These are phyloP conservation scores for Penicillium sp. DNA, from an alignment of 2,329 filamentous ascomycete species.

Conservation along the genomic window DNA sequence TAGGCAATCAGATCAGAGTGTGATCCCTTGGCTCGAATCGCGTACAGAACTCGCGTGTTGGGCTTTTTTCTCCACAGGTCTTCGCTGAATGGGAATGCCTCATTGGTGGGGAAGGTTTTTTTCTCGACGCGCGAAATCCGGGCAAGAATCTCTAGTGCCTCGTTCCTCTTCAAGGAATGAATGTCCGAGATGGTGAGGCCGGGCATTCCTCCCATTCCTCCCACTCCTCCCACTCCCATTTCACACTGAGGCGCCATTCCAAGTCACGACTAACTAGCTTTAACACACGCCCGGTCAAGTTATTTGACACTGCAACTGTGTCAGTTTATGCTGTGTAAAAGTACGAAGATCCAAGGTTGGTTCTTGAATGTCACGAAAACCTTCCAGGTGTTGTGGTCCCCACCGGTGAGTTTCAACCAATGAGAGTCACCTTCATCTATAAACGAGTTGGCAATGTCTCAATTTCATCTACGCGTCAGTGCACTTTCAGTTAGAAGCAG, in stretches of 20 bases:
- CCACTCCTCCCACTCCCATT: slow-evolving; percentile 3
- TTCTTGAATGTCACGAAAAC: not conserved
- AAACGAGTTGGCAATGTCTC: not conserved
- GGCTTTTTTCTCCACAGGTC: slow-evolving; percentile 51
- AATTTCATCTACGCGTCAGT: not conserved
- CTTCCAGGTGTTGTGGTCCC: slow-evolving; percentile 3
- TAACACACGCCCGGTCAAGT: not conserved
- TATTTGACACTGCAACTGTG: not conserved
- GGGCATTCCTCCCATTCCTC: slow-evolving; percentile 10
- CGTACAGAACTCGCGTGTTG: slow-evolving; percentile 48
- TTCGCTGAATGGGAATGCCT: slow-evolving; percentile 50
- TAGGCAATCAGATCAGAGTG: slow-evolving; percentile 45
- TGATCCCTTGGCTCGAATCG: slow-evolving; percentile 21
- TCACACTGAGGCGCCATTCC: slow-evolving; percentile 28
- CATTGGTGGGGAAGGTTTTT: slow-evolving; percentile 53
- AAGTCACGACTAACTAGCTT: slow-evolving; percentile 2
- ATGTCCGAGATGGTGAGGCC: slow-evolving; percentile 35
- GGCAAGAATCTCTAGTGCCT: slow-evolving; percentile 38
- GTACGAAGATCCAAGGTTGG: not conserved
- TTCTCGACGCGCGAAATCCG: slow-evolving; percentile 47
- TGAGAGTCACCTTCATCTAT: not conserved
- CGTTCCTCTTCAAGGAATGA: slow-evolving; percentile 37
- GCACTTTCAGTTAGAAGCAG: not conserved
- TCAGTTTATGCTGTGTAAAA: not conserved
- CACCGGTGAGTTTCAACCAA: slow-evolving; percentile 1